phyloP scores from a whole-genome alignment of 176 grass and related monocot species.

The Eleusine indica region DNA sequence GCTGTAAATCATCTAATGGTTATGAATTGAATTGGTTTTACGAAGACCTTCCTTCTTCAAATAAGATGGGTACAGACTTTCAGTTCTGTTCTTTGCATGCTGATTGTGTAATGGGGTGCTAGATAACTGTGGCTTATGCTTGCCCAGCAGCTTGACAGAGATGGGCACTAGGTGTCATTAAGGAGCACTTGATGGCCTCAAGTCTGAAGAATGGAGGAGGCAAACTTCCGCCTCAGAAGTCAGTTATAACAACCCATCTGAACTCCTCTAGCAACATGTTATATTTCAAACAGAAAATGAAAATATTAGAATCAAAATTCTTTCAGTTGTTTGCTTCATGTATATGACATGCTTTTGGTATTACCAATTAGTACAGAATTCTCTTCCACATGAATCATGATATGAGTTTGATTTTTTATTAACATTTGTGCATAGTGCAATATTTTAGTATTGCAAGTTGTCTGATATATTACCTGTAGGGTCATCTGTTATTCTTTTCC shows the following conservation, averaged over 20 bases:
- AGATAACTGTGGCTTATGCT: no score
- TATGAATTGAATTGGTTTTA: background rate
- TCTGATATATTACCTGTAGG: no score
- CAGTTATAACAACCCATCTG: slow-evolving; percentile 3
- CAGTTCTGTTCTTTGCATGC: background rate
- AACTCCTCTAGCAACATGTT: slow-evolving; percentile 5
- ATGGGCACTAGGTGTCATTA: background rate
- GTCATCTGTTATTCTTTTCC: no score
- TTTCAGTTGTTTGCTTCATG: background rate
- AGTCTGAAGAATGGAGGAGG: slow-evolving; percentile 1
- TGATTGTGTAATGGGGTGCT: background rate
- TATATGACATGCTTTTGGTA: background rate
- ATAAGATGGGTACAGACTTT: background rate
- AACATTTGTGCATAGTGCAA: no score
- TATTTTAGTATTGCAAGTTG: no score
- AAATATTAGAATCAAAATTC: background rate
- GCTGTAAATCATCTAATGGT: background rate
- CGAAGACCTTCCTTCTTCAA: background rate
- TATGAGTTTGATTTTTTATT: no score
- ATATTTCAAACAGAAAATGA: background rate
- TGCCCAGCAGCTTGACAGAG: no score
- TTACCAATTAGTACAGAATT: no score
- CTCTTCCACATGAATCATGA: no score
- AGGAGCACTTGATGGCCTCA: background rate
- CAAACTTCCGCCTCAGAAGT: background rate